These are phyloP conservation scores for Bromus sterilis DNA, from an alignment of 176 grass and related monocot species.

Conservation along the genomic window DNA sequence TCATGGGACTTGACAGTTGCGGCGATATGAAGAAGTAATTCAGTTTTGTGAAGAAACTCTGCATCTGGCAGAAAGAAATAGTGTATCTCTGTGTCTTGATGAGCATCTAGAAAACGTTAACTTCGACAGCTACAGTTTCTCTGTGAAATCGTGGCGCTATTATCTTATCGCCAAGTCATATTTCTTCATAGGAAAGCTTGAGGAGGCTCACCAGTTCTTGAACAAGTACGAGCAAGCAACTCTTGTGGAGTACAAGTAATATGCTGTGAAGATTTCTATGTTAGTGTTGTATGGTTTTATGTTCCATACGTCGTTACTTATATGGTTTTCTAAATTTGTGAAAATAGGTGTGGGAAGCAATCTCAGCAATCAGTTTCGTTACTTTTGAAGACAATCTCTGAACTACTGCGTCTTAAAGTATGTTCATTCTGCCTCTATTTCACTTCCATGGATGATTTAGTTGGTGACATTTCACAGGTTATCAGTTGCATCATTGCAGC, in stretches of 20 bases:
- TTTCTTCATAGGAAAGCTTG: constrained; percentile 76
- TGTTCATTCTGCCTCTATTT: constrained; percentile 2
- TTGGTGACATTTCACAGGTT: not conserved
- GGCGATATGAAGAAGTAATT: constrained; percentile 70
- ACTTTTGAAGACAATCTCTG: constrained; percentile 34
- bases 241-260: constrained; percentile 23
- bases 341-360: constrained; percentile 35
- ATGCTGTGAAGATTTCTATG: constrained; percentile 10
- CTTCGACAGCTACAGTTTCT: constrained; percentile 6
- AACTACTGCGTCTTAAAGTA: constrained; percentile 74
- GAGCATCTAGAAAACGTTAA: constrained; percentile 18
- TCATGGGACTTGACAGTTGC: constrained; percentile 44
- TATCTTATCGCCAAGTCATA: constrained; percentile 65
- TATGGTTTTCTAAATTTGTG: constrained; percentile 21
- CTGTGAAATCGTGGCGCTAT: constrained; percentile 49
- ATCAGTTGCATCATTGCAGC: not conserved
- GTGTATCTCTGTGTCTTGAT: constrained; percentile 10
- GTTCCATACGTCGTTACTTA: not conserved
- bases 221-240: constrained; percentile 45
- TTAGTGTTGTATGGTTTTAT: constrained; percentile 3
- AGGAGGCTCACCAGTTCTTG: constrained; percentile 51
- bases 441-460: constrained; percentile 13
- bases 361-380: constrained; percentile 38
- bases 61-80: constrained; percentile 51
- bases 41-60: constrained; percentile 51